Evolutionary conservation across 805 yeast genomes (phyloP).

Genomic region (Hanseniaspora vineae): DNA sequence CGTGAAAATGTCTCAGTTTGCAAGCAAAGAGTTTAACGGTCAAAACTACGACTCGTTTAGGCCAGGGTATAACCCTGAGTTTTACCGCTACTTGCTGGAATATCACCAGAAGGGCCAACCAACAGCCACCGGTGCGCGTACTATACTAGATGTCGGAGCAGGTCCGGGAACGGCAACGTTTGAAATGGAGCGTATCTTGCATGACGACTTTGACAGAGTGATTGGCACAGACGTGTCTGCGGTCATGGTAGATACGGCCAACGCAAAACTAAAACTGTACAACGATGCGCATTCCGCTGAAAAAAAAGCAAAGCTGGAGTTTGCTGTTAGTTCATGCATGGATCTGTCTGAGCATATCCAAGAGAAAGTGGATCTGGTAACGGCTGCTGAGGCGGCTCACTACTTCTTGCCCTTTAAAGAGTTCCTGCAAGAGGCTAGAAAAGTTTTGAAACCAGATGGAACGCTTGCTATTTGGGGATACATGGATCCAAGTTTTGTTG

Average conservation of each 20-base stretch:
- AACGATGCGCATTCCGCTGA: background rate
- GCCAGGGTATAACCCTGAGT: conserved; percentile 49
- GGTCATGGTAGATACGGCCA: conserved; percentile 41
- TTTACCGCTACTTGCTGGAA: conserved; percentile 30
- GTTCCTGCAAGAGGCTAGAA: conserved; percentile 37
- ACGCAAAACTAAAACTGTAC: conserved; percentile 9
- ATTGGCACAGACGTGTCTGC: conserved; percentile 53
- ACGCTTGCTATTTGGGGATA: conserved; percentile 73
- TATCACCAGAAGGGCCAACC: conserved; percentile 26
- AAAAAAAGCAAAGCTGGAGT: conserved; percentile 7
- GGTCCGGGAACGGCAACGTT: conserved; percentile 69
- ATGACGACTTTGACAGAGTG: conserved; percentile 29
- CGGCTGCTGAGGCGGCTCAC: conserved; percentile 81
- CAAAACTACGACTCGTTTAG: conserved; percentile 42
- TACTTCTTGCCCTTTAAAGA: conserved; percentile 50
- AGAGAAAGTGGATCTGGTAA: conserved; percentile 44
- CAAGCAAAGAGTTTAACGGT: conserved; percentile 39
- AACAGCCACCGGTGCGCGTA: background rate
- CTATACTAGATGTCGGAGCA: conserved; percentile 63
- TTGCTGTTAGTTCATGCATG: conserved; percentile 15
- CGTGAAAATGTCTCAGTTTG: conserved; percentile 46
- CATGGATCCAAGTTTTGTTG: conserved; percentile 51
- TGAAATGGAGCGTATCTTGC: conserved; percentile 19
- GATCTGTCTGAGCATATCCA: conserved; percentile 20
- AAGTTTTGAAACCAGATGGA: conserved; percentile 41